Conservation (phyloP, 176 grass and related monocot species). For the Elymus sibiricus region DNA sequence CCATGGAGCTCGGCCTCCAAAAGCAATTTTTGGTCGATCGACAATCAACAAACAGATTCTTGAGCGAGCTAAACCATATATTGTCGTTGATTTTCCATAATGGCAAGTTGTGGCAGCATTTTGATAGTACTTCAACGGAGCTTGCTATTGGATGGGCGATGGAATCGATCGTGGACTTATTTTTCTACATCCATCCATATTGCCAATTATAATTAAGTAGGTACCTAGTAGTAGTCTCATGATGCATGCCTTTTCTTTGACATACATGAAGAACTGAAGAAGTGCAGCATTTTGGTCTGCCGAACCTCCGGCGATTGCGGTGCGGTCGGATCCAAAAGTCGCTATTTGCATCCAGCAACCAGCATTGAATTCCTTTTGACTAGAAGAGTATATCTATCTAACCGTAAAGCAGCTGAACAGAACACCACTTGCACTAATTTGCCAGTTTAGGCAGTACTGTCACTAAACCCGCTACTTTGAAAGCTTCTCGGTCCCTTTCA, state of each 20-base stretch:
- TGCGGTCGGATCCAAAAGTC: background rate
- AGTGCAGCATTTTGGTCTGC: constrained; percentile 1
- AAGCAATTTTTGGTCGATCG: too few relatives aligned
- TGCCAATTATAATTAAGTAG: background rate
- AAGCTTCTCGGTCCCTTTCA: background rate
- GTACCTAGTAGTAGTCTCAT: background rate
- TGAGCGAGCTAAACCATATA: background rate
- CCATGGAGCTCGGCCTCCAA: too few relatives aligned
- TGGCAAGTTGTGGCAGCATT: background rate
- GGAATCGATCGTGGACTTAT: background rate
- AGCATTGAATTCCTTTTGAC: background rate
- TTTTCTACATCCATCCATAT: background rate
- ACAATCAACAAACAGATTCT: background rate
- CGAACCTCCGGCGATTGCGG: constrained; percentile 8
- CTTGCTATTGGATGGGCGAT: background rate
- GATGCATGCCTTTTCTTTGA: background rate
- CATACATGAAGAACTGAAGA: background rate
- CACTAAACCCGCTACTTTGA: background rate
- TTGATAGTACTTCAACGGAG: background rate
- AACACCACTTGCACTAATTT: background rate
- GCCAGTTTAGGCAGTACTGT: background rate
- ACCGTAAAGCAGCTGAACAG: background rate
- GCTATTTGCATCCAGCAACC: background rate
- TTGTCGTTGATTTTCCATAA: background rate
- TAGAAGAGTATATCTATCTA: background rate